Evolutionary conservation across 352 stramenopile species (phyloP).

Genomic region (Globisporangium sylvaticum): DNA sequence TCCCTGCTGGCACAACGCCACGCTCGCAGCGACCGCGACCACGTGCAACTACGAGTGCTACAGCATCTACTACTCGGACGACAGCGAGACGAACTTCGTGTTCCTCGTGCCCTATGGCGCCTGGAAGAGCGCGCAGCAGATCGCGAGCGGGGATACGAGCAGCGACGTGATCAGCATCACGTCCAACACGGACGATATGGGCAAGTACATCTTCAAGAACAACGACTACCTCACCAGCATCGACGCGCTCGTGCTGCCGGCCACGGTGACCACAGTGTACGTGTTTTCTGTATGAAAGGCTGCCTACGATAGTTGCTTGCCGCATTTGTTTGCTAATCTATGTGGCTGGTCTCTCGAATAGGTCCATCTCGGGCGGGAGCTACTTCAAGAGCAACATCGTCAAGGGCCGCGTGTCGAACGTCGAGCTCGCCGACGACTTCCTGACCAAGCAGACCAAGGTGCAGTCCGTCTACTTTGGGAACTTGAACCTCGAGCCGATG

Average conservation of each 20-base stretch:
- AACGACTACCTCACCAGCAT: not conserved
- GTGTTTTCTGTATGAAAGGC: not conserved
- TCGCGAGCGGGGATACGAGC: not conserved
- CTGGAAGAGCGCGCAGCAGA: not conserved
- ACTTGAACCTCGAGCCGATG: not conserved
- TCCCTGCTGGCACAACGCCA: not conserved
- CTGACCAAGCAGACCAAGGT: not conserved
- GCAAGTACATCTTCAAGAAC: not conserved
- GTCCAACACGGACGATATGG: not conserved
- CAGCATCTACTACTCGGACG: not conserved
- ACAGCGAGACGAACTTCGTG: not conserved
- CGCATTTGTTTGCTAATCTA: not conserved
- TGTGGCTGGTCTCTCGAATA: not conserved
- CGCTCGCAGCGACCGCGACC: not conserved
- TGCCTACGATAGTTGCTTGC: no score
- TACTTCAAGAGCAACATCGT: not conserved
- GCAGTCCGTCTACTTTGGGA: not conserved
- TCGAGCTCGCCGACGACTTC: not conserved
- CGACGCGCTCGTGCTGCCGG: not conserved
- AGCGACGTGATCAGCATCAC: no score
- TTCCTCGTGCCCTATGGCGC: not conserved
- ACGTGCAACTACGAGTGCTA: not conserved
- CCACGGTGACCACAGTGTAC: not conserved
- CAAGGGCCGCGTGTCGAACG: constrained; percentile 1
- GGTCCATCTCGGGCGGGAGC: not conserved